phyloP scores from a whole-genome alignment of 306 rosid genomes.

The Vicia sativa region DNA sequence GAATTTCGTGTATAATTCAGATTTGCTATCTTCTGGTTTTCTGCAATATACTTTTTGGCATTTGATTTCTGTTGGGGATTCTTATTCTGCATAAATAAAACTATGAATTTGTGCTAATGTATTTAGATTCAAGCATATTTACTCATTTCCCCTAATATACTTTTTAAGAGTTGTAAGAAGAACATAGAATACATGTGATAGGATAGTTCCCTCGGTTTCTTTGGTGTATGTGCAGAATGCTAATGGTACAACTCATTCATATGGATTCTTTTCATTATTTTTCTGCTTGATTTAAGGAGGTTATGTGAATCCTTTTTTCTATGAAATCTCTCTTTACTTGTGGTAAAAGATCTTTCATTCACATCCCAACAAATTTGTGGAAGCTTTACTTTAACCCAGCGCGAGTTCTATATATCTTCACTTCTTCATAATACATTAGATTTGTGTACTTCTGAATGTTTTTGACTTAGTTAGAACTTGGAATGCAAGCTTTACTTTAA shows the following conservation, averaged over 20 bases:
- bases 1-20: not conserved
- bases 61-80: not conserved
- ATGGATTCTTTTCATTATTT: too few relatives aligned
- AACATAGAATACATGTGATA: not conserved
- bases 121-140: not conserved
- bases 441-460: conserved; percentile 8
- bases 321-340: too few relatives aligned
- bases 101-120: not conserved
- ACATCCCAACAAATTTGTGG: too few relatives aligned
- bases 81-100: not conserved
- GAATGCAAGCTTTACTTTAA: conserved; percentile 10
- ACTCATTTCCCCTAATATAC: not conserved
- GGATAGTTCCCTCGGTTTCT: conserved; percentile 22
- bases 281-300: too few relatives aligned
- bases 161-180: conserved; percentile 9
- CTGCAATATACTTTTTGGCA: conserved; percentile 3
- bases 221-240: conserved; percentile 7
- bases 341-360: too few relatives aligned
- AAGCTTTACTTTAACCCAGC: too few relatives aligned
- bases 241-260: conserved; percentile 11
- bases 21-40: conserved; percentile 7
- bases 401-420: too few relatives aligned
- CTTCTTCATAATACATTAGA: not conserved
- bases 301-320: too few relatives aligned
- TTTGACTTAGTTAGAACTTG: conserved; percentile 28